Conservation (phyloP, 148 eudicot species). For the Rhododendron ferrugineum region DNA sequence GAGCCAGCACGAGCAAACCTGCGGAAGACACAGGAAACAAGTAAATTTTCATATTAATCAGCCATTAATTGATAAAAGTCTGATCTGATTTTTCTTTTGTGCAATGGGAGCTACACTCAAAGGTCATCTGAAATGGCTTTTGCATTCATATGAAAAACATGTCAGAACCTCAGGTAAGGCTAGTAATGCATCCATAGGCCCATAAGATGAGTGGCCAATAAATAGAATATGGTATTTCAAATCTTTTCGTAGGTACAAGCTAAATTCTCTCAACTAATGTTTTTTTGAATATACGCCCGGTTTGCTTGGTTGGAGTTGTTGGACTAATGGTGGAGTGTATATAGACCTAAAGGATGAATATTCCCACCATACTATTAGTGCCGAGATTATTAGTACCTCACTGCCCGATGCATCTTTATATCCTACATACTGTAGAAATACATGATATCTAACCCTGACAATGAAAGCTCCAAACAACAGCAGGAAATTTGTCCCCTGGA, state of each 20-base stretch:
- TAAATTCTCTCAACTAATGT: background rate
- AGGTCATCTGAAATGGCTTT: background rate
- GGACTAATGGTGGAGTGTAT: background rate
- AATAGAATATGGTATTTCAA: background rate
- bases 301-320: background rate
- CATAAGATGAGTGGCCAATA: background rate
- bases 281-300: background rate
- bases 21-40: slow-evolving; percentile 18
- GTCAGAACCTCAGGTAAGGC: background rate
- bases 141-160: background rate
- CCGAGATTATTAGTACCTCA: background rate
- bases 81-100: background rate
- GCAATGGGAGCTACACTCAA: background rate
- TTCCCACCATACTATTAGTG: background rate
- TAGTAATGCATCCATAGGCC: background rate
- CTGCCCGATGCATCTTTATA: background rate
- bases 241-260: background rate
- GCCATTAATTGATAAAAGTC: background rate
- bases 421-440: background rate
- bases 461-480: background rate
- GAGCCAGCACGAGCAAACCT: slow-evolving; percentile 93
- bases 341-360: background rate
- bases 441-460: background rate
- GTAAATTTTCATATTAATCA: background rate
- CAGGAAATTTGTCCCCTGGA: background rate